phyloP scores from a whole-genome alignment of 164 flowering plant genomes.

The Nelumbo lutea region DNA sequence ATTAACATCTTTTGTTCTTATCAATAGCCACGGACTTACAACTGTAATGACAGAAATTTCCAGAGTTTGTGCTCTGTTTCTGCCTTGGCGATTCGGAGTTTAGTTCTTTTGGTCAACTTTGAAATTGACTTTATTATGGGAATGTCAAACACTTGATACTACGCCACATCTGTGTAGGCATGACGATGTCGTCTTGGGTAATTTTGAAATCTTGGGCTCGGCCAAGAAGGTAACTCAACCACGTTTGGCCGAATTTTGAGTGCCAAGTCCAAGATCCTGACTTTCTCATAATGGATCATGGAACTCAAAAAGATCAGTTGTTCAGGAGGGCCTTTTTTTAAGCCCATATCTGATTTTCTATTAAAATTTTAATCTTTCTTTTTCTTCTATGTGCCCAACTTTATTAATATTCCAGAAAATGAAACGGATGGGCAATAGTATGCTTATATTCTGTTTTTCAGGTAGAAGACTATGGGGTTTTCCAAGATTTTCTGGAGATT shows the following conservation, averaged over 20 bases:
- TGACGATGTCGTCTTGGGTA: not conserved
- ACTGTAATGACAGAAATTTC: no score
- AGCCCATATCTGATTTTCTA: not conserved
- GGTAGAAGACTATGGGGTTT: constrained; percentile 86
- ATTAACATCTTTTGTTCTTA: no score
- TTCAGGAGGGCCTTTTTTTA: not conserved
- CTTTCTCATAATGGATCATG: not conserved
- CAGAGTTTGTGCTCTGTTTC: not conserved
- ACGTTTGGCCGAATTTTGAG: not conserved
- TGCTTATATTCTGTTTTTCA: constrained; percentile 23
- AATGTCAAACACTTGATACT: not conserved
- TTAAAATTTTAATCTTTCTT: not conserved
- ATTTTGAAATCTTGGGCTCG: not conserved
- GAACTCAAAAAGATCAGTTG: not conserved
- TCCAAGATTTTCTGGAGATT: constrained; percentile 93
- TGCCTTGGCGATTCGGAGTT: not conserved
- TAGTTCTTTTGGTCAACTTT: not conserved
- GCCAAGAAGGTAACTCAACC: not conserved
- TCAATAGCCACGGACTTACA: no score
- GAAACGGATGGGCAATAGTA: constrained; percentile 1
- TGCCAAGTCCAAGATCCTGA: not conserved
- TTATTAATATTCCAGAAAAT: not conserved
- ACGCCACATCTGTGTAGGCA: not conserved
- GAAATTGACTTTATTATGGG: not conserved
- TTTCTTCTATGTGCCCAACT: not conserved